A percentile compares a stretch with the other conserved stretches of the same genome.
phyloP scores from a whole-genome alignment of 2,329 filamentous ascomycete species.

The Beauveria pseudobassiana region DNA sequence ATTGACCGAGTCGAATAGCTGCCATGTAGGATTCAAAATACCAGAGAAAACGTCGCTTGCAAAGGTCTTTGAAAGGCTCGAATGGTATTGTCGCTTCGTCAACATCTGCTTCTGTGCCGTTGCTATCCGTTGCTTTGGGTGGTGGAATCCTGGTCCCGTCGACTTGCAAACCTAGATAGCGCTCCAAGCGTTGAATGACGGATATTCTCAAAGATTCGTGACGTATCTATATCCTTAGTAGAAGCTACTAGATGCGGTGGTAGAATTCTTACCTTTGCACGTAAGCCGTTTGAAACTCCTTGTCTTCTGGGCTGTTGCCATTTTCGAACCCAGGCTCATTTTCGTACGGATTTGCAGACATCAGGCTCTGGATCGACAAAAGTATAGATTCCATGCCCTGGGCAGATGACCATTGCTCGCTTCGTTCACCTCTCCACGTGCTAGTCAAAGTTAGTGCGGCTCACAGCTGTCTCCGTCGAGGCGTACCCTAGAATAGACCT shows the following conservation, averaged over 20 bases:
- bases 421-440: slow-evolving; percentile 85
- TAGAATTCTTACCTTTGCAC: slow-evolving; percentile 55
- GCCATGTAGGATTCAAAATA: slow-evolving; percentile 84
- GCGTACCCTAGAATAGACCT: slow-evolving; percentile 79
- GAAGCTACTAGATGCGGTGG: not conserved
- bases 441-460: slow-evolving; percentile 35
- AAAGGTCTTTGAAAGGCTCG: slow-evolving; percentile 83
- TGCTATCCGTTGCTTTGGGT: slow-evolving; percentile 23
- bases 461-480: not conserved
- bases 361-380: slow-evolving; percentile 90
- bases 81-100: slow-evolving; percentile 50
- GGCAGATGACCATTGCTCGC: slow-evolving; percentile 94
- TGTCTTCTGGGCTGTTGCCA: slow-evolving; percentile 58
- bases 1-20: slow-evolving; percentile 58
- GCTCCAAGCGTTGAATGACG: slow-evolving; percentile 78
- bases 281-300: slow-evolving; percentile 67
- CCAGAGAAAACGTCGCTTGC: slow-evolving; percentile 90
- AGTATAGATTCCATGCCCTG: slow-evolving; percentile 92
- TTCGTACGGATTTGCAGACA: slow-evolving; percentile 89
- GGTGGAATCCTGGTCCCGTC: slow-evolving; percentile 34
- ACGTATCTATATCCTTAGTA: slow-evolving; percentile 54
- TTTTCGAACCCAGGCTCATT: slow-evolving; percentile 93
- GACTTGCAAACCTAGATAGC: slow-evolving; percentile 59
- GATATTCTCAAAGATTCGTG: slow-evolving; percentile 86
- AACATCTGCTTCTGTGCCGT: slow-evolving; percentile 40